phyloP scores from a whole-genome alignment of 331 rosid genomes.

The Rhamnella rubrinervis region DNA sequence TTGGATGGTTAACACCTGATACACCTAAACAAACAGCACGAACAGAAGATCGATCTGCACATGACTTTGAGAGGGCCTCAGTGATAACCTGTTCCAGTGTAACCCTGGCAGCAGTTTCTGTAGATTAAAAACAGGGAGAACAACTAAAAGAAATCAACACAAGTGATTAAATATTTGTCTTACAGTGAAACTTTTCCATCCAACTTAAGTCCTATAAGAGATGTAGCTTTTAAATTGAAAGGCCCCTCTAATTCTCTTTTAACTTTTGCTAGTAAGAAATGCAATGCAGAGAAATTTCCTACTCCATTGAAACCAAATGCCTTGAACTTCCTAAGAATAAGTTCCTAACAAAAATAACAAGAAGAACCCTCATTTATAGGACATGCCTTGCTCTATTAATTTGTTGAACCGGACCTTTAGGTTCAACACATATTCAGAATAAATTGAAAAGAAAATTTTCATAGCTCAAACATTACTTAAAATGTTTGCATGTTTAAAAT shows the following conservation, averaged over 20 bases:
- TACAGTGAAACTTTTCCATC: neutral
- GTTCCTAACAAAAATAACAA: neutral
- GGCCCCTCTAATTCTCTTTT: too few species aligned
- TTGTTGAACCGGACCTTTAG: too few species aligned
- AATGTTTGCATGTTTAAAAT: neutral
- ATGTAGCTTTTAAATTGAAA: neutral
- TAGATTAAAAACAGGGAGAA: neutral
- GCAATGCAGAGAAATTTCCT: neutral
- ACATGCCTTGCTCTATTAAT: too few species aligned
- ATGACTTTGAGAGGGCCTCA: conserved; percentile 67
- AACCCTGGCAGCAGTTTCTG: conserved; percentile 82
- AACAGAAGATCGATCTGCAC: conserved; percentile 70
- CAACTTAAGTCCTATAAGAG: neutral
- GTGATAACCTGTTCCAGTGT: conserved; percentile 86
- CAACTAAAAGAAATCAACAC: neutral
- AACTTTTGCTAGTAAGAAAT: neutral
- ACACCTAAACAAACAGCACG: conserved; percentile 92
- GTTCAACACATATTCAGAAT: neutral
- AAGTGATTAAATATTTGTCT: neutral
- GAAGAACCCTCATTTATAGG: too few species aligned
- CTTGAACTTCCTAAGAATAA: neutral
- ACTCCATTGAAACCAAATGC: neutral
- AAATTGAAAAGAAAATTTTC: too few species aligned
- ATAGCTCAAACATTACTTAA: too few species aligned
- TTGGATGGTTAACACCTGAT: conserved; percentile 92